Base-by-base conservation (phyloP, 805 yeast species). In the Yamadazyma philogaea region DNA sequence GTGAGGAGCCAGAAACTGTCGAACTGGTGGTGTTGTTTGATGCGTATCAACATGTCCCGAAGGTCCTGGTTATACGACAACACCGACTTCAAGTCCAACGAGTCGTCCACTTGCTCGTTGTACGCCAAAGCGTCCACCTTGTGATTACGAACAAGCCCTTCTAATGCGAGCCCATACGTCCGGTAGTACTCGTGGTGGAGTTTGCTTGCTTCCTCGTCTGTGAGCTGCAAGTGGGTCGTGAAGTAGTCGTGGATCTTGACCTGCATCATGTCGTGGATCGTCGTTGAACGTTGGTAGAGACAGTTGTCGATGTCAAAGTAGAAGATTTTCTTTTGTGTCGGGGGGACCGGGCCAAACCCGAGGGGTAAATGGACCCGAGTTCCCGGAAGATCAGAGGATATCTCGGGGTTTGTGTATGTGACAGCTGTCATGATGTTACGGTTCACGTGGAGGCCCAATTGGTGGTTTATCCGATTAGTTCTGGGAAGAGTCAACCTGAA, bases 301-400 rank as follows among this genome's bases (percentile, higher is more conserved):
- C 97, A 89, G 61, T 91, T 91, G 68, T 91, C 99, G 42, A 91
- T 88, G 60, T 91, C 99, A 55, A 91, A 91, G 63, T 81, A 88
- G 64, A 93, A 87, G 42, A 69, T 61, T 43, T 53, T 54, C 40
- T 56, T 49, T 52, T 59, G 50, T n/a, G 34, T 15, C 10, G 46
- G 14, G n/a, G 51, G 43, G 8, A 64, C 16, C 3, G 71, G 71
- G 1, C 71, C 71, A 47, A 50, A 57, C 4, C 70, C 71, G 40
- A 40, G 59, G 7, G 59, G 59, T 22, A 66, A 52, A 7, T 43
- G 42, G 3, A 64, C 71, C 10, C 30, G 30, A 26, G 39, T 34
- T 11, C 63, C 63, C 4, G 52, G 53, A 7, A 46, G 40, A 11
- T 40, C 45, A n/a, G 8, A 26, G 7, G 36, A 28, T 34, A 61